These are phyloP conservation scores for Nannochloris sp. DNA, from an alignment of 139 green algal genomes.

Conservation along the genomic window DNA sequence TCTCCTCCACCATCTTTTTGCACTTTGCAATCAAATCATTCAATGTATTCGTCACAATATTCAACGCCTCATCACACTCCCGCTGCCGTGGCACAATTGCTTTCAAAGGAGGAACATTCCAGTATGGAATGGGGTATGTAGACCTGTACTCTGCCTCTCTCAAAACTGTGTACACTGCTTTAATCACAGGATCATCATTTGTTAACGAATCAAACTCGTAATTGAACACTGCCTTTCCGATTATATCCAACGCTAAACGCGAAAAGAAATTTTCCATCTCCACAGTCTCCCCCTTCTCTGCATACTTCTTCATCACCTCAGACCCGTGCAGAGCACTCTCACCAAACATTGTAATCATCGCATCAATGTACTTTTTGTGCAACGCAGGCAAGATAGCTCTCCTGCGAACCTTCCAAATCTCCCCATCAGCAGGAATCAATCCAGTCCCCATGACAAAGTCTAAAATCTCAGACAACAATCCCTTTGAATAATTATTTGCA, in stretches of 20 bases:
- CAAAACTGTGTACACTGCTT: slow-evolving; percentile 89
- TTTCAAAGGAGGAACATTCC: slow-evolving; percentile 64
- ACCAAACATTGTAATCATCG: slow-evolving; percentile 87
- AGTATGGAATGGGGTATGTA: slow-evolving; percentile 83
- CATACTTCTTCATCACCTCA: slow-evolving; percentile 37
- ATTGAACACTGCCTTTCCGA: slow-evolving; percentile 98
- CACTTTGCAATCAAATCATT: slow-evolving; percentile 78
- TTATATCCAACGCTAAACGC: slow-evolving; percentile 91
- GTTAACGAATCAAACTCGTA: slow-evolving; percentile 92
- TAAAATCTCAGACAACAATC: slow-evolving; percentile 82
- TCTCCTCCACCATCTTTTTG: slow-evolving; percentile 76
- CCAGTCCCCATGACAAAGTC: slow-evolving; percentile 92
- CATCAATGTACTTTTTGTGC: slow-evolving; percentile 72
- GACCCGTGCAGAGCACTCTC: slow-evolving; percentile 60
- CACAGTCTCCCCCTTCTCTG: slow-evolving; percentile 22
- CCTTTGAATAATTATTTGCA: slow-evolving; percentile 84
- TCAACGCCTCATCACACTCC: slow-evolving; percentile 50
- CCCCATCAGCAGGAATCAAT: slow-evolving; percentile 82
- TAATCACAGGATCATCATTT: slow-evolving; percentile 83
- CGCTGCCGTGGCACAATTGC: slow-evolving; percentile 58
- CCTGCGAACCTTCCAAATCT: slow-evolving; percentile 68
- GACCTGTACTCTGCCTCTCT: slow-evolving; percentile 86
- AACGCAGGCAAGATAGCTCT: slow-evolving; percentile 73
- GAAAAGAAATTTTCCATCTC: slow-evolving; percentile 96
- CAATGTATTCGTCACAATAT: slow-evolving; percentile 68